These are phyloP conservation scores for Apiospora saccharicola DNA, from an alignment of 2,329 filamentous ascomycete genomes.

Conservation along the genomic window DNA sequence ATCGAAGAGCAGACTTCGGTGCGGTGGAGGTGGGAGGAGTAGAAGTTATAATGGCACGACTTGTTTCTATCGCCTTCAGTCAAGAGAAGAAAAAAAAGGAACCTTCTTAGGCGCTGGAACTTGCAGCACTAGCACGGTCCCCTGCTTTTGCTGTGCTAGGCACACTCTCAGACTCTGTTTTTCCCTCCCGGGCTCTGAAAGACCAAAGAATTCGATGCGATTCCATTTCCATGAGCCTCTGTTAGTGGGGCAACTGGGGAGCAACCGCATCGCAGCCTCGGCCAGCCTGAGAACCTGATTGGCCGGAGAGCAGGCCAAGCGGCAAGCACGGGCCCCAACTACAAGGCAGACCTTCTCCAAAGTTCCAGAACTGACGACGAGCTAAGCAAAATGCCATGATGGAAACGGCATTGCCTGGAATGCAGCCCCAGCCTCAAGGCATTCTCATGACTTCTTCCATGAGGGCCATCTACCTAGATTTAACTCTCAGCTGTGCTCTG, in stretches of 20 bases:
- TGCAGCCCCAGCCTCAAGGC: conserved; percentile 7
- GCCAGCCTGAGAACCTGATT: not conserved
- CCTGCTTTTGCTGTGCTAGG: conserved; percentile 21
- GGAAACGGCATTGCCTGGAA: conserved; percentile 13
- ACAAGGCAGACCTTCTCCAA: conserved; percentile 27
- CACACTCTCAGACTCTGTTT: not conserved
- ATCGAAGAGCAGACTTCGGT: conserved; percentile 17
- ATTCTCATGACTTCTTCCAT: conserved; percentile 9
- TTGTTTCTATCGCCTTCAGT: conserved; percentile 22
- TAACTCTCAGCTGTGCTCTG: not conserved
- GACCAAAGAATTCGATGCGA: conserved; percentile 30
- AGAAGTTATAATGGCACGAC: conserved; percentile 23
- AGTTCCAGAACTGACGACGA: conserved; percentile 27
- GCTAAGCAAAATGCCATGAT: conserved; percentile 8
- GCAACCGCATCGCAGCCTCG: conserved; percentile 25
- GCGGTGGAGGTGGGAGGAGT: conserved; percentile 23
- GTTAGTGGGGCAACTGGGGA: conserved; percentile 24
- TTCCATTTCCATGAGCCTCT: conserved; percentile 28
- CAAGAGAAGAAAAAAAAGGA: conserved; percentile 13
- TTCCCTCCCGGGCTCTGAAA: conserved; percentile 4
- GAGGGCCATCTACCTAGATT: not conserved
- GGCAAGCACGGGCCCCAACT: conserved; percentile 23
- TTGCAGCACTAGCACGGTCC: conserved; percentile 22
- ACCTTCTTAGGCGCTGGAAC: conserved; percentile 12
- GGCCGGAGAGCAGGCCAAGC: not conserved